Evolutionary conservation across 73 alveolate genomes (phyloP).

Genomic region (Blepharisma japonicum): DNA sequence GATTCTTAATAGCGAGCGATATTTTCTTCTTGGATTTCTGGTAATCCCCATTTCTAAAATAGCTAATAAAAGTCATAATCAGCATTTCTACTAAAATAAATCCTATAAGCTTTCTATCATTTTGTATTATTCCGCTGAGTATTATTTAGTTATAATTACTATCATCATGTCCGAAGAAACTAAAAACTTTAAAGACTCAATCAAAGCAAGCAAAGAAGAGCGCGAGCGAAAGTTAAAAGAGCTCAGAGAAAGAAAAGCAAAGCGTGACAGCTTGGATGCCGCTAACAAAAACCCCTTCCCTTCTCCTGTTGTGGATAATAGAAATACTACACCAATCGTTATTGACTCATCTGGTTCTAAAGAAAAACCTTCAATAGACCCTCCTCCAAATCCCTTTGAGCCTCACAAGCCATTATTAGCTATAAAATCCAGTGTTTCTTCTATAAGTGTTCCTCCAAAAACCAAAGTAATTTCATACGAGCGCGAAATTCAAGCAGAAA

Average conservation of each 20-base stretch:
- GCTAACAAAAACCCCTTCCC: neutral
- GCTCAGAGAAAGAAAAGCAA: neutral
- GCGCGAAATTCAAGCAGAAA: conserved; percentile 21
- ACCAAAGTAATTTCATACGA: conserved; percentile 2
- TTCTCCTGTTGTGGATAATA: neutral
- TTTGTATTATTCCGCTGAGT: too few species aligned
- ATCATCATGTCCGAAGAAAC: too few species aligned
- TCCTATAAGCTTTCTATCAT: too few species aligned
- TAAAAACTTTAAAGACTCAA: conserved; percentile 19
- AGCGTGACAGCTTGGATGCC: neutral
- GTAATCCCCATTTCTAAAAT: too few species aligned
- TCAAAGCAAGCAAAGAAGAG: conserved; percentile 23
- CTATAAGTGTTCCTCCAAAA: conserved; percentile 9
- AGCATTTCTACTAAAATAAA: too few species aligned
- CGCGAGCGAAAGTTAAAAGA: neutral
- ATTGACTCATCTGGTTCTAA: conserved; percentile 1
- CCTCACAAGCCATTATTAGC: neutral
- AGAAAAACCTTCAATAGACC: neutral
- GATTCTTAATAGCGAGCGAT: too few species aligned
- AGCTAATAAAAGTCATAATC: too few species aligned
- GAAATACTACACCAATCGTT: neutral
- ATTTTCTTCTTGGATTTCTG: too few species aligned
- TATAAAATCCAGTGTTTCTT: neutral
- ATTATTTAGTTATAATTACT: too few species aligned
- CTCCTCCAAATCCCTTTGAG: neutral